Base-by-base conservation (phyloP, 2,329 filamentous ascomycete species). In the Aspergillus sojae region DNA sequence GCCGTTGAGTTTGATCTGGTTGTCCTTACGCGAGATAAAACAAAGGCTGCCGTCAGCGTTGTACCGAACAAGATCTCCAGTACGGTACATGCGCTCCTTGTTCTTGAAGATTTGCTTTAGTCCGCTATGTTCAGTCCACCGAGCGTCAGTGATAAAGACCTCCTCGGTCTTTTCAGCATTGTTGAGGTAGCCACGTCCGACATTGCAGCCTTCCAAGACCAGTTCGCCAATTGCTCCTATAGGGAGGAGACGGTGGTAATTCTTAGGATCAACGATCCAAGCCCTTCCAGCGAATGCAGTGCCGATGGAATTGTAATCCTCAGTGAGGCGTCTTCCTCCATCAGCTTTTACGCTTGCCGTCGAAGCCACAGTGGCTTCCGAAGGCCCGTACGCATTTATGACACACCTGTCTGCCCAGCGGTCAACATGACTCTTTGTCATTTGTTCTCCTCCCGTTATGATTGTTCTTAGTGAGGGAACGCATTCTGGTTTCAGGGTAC, bases 181-280 rank as follows among this genome's bases (percentile, higher is more conserved):
- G 19, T 75, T 75, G 41, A 83, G 70, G 60, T 84, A 84, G 5
- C 78, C 83, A 16, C 75, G 75, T 1, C 76, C 81, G 14, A 84
- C 73, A 23, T 78, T 79, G 30, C 79, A 79, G 3, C 82, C 81
- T 67, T 83, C 80, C 1, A 85, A 63, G 0, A 83, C 68, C 58
- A 85, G 65, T 65, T 85, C 83, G 16, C 83, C 83, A 10, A 82
- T 73, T 21, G 76, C 77, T 9, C 83, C 83, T 4, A 83, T 69
- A 0, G 82, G 78, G 1, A 80, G 71, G 21, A 81, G 72, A 1
- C 73, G 70, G 55, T 79, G 71, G 57, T 72, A 68, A 41, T 79
- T 76, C 11, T 72, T 67, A 10, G 74, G 72, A 63, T 81, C 78
- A 11, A 79, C 78, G 56, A 80, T 72, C 79, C 76, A 81, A 36